Evolutionary conservation across 2,329 filamentous ascomycete species (phyloP), one percentile per base, ranked within the genome.

Genomic region (Stagonosporopsis vannaccii): DNA sequence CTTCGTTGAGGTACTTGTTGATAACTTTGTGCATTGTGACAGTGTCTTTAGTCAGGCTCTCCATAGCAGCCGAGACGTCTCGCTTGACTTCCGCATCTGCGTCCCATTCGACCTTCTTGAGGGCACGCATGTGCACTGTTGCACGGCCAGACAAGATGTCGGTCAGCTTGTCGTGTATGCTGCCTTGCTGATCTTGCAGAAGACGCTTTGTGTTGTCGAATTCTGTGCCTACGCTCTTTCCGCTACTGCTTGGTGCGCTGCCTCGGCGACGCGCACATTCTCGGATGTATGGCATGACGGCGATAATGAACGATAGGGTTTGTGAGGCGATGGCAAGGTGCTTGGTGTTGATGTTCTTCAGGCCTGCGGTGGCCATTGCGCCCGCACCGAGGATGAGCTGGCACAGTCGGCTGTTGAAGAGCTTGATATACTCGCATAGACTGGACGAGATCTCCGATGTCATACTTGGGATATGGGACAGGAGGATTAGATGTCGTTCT

Each of bases 401-500:
- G n/a, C 90, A 96, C 55, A 93, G 93, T 19, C 95, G 89, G 2
- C 92, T 97, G 75, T 99, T 97, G 82, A 98, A 99, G 4, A 96
- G 83, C 63, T 95, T 91, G 13, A 98, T 83, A 70, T 96, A 96
- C 20, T 95, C 89, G 37, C 97, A 81, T 11, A 99, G 84, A 0
- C 88, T 89, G 2, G 85, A 81, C 0, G 91, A 90, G 49, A 97
- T 88, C 56, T 97, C 92, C 2, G 88, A 82, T 1, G 92, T 90
- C 86, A 97, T 93, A 58, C 90, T 94, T 1, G 95, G 94, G 54
- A 98, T 94, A 28, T 88, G 89, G 5, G 90, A 84, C 54, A 94
- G 88, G 4, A 99, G 84, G 59, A 90, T 90, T 61, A 97, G 82
- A 75, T 96, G 96, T 15, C 88, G 85, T 56, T 91, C 88, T 61